Conservation (phyloP, 2,329 filamentous ascomycete genomes). For the Pseudocercospora pini-densiflorae region DNA sequence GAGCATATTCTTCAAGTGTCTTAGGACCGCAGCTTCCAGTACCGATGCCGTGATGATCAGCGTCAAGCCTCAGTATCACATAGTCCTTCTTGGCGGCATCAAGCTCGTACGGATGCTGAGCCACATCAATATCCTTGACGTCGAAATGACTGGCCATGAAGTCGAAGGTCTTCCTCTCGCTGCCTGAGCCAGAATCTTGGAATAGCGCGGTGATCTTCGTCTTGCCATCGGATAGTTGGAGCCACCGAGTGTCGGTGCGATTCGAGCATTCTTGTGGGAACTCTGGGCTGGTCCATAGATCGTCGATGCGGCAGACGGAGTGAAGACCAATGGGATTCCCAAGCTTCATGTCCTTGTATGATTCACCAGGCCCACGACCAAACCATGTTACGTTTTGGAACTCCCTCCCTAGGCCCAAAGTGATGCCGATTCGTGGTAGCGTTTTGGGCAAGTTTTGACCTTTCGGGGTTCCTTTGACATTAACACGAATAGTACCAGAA, state of each 20-base stretch:
- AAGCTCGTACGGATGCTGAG: constrained; percentile 68
- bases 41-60: constrained; percentile 65
- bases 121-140: constrained; percentile 58
- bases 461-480: constrained; percentile 41
- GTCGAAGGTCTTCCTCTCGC: constrained; percentile 35
- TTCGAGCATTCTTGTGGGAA: constrained; percentile 72
- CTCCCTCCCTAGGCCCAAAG: constrained; percentile 55
- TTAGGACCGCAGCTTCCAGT: constrained; percentile 66
- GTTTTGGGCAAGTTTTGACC: constrained; percentile 57
- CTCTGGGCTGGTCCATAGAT: constrained; percentile 65
- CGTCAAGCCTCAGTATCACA: constrained; percentile 63
- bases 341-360: constrained; percentile 68
- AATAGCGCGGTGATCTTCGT: constrained; percentile 36
- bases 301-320: constrained; percentile 44
- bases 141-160: constrained; percentile 63
- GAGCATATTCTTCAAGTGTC: constrained; percentile 47
- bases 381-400: constrained; percentile 63
- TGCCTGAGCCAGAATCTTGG: constrained; percentile 27
- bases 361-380: constrained; percentile 67
- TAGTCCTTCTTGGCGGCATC: constrained; percentile 59
- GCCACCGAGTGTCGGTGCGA: constrained; percentile 63
- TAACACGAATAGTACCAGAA: constrained; percentile 52
- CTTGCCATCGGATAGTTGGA: constrained; percentile 41
- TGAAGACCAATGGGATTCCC: constrained; percentile 57
- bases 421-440: constrained; percentile 66